Evolutionary conservation across 495 filamentous ascomycete genomes (phyloP), one percentile per base, ranked within the genome.

Genomic region (Filosporella fistucella): DNA sequence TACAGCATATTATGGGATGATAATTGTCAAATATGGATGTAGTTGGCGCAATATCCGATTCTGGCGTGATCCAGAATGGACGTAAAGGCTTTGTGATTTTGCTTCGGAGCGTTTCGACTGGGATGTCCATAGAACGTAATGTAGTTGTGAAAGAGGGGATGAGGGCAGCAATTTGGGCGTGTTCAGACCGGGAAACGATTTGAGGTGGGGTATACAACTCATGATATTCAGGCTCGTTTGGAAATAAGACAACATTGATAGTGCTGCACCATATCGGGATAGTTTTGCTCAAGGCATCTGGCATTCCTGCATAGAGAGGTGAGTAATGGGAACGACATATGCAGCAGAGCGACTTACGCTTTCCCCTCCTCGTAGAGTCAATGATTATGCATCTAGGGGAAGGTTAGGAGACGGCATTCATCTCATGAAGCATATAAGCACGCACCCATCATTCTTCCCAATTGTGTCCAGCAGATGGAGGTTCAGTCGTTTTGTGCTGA

Each of bases 351-450:
- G 38, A 73, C 73, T 52, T 74, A 80, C 83, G 75, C 71, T 98
- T 98, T 10, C 91, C 91, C 42, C 90, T 71, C 41, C 91, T 74
- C 1, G 91, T 98, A n/a, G 91, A 95, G 66, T 98, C 93, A 29
- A 96, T 88, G 37, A 98, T 84, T 54, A 97, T 85, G 62, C 86
- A 91, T 24, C 88, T 89, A 61, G 41, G 49, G 21, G 28, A n/a
- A n/a, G n/a, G n/a, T n/a, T n/a, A n/a, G n/a, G n/a, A n/a, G n/a
- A n/a, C n/a, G n/a, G n/a, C n/a, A n/a, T n/a, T n/a, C n/a, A n/a
- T n/a, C n/a, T n/a, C n/a, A 42, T 7, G 9, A 16, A 54, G 37
- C 6, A 43, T 17, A 47, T 22, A 50, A 34, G n/a, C 58, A 36
- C 32, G 12, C 30, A 88, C 81, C 89, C 91, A 54, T 81, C 78